Evolutionary conservation across 805 yeast genomes (phyloP), one percentile per base, ranked within the genome.

Genomic region (Kurtzmaniella fragi): DNA sequence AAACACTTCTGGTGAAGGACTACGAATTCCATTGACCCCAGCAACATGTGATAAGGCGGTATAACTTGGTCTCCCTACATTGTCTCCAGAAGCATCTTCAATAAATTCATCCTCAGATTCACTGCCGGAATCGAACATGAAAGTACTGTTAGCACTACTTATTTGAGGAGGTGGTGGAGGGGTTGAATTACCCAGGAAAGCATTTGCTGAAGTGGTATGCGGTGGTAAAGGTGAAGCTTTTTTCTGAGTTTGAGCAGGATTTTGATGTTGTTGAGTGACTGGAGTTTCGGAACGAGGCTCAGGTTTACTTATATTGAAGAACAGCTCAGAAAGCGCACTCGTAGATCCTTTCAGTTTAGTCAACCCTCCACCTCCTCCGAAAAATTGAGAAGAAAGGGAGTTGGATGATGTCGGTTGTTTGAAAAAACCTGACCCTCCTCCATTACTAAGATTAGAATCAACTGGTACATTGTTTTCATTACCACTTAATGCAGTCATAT

Each of bases 21-120:
- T 53, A 16, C 52, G 42, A 32, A 64, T 61, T 4, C 71, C 70
- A 42, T 56, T 66, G 35, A 56, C 57, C 25, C 71, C 78, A 2
- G 81, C 80, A 17, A 77, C 77, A 44, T 72, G 77, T 39, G 73
- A 68, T 34, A 73, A 52, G 1, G 77, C 65, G 16, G 73, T 68
- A 44, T 64, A 72, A 38, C 74, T 70, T 16, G 55, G 46, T 17
- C 39, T 40, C 7, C 33, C 17, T 17, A 33, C 30, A 36, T 38
- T 20, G 40, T 30, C 28, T 41, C 25, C 31, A 23, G 33, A 23
- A n/a, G 25, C 42, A 38, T 56, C 53, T 30, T 52, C 61, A 13
- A 45, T 44, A 38, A 40, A 53, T 46, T 54, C 72, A 45, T 47
- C 64, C 30, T 57, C 67, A 7, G 61, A 58, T 17, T 61, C 72